Conservation (phyloP, 1,284 basidiomycete genomes). For the Ustilago tritici region DNA sequence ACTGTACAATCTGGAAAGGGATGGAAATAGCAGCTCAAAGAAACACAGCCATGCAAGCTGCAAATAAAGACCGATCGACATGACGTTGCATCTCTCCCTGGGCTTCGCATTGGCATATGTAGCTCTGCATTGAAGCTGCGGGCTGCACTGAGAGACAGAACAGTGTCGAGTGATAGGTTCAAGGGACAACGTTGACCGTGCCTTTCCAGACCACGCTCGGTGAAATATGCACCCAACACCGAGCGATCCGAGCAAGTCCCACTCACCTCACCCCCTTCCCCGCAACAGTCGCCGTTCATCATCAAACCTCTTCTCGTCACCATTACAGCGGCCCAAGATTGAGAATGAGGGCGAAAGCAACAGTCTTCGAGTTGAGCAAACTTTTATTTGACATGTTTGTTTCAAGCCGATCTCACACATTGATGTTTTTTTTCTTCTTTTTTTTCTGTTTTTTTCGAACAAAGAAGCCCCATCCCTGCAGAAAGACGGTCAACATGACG, state of each 20-base stretch:
- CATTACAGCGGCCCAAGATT: too few species aligned
- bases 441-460: too few species aligned
- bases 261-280: background rate
- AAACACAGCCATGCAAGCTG: background rate
- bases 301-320: background rate
- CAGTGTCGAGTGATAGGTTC: background rate
- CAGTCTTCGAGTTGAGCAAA: too few species aligned
- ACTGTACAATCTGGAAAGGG: too few species aligned
- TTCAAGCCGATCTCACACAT: background rate
- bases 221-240: slow-evolving; percentile 29
- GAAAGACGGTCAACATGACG: slow-evolving; percentile 22
- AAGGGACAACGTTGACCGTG: background rate
- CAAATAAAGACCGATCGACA: slow-evolving; percentile 11
- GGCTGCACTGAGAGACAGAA: too few species aligned
- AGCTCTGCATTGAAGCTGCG: background rate
- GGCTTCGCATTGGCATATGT: background rate
- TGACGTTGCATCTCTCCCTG: background rate
- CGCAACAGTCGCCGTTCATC: background rate
- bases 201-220: slow-evolving; percentile 11
- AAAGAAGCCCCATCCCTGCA: too few species aligned
- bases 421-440: background rate
- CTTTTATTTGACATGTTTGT: background rate
- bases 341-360: too few species aligned
- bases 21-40: too few species aligned
- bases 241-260: slow-evolving; percentile 28